phyloP scores from a whole-genome alignment of 305 asterid genomes.

The Ilex paraguariensis region DNA sequence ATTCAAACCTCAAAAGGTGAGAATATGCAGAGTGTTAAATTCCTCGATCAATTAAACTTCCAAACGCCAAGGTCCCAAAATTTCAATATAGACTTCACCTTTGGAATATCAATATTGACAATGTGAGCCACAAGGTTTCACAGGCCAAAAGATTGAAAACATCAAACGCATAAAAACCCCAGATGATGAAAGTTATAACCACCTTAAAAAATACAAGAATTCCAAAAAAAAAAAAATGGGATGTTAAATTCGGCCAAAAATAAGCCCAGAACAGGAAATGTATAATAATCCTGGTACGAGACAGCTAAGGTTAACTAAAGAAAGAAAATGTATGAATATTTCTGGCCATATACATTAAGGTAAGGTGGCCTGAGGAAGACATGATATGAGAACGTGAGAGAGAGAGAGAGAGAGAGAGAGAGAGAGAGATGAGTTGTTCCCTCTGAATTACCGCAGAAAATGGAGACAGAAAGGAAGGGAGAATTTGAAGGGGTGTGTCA shows the following conservation, averaged over 20 bases:
- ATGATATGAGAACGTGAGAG: neutral
- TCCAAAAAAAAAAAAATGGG: neutral
- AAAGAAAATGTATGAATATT: neutral
- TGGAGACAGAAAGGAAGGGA: slow-evolving; percentile 25
- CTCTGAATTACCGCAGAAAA: slow-evolving; percentile 18
- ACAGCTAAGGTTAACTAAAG: slow-evolving; percentile 10
- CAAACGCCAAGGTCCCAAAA: no score
- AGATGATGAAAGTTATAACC: no score
- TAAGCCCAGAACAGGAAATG: neutral
- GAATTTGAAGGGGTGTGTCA: slow-evolving; percentile 13
- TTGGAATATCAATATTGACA: no score
- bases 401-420: no score
- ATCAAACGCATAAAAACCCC: no score
- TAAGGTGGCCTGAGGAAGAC: neutral
- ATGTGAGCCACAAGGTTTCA: no score
- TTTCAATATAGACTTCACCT: no score
- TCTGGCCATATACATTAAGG: neutral
- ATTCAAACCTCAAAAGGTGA: no score
- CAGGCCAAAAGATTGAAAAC: no score
- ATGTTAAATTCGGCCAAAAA: neutral
- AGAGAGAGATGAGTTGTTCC: neutral
- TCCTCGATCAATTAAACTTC: no score
- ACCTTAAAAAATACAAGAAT: neutral
- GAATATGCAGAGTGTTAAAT: no score
- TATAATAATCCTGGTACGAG: slow-evolving; percentile 1